phyloP scores from a whole-genome alignment of 805 yeast genomes.

The Kurtzmaniella cleridarum region DNA sequence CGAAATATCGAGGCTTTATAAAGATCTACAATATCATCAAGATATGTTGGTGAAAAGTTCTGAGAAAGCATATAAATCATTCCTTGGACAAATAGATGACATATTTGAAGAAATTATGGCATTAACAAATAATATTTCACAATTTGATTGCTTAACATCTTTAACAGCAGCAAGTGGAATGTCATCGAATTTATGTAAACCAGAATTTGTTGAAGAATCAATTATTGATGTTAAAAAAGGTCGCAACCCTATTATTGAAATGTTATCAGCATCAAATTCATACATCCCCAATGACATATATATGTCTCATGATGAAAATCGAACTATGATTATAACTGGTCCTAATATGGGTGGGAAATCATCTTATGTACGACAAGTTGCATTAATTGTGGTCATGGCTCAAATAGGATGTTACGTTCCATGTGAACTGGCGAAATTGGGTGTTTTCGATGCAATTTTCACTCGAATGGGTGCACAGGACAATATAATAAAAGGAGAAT shows the following conservation, averaged over 20 bases:
- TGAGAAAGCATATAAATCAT: conserved; percentile 40
- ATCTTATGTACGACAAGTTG: conserved; percentile 69
- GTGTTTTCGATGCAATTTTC: conserved; percentile 71
- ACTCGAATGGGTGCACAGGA: conserved; percentile 87
- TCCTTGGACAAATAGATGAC: conserved; percentile 31
- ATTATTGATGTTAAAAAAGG: conserved; percentile 49
- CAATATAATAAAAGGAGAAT: conserved; percentile 65
- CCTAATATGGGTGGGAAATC: conserved; percentile 91
- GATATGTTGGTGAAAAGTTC: conserved; percentile 46
- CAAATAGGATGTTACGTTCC: conserved; percentile 79
- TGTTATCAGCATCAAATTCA: conserved; percentile 23
- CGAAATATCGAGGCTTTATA: conserved; percentile 43
- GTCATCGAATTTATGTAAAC: conserved; percentile 42
- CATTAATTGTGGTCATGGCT: conserved; percentile 63
- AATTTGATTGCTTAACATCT: conserved; percentile 63
- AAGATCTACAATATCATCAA: conserved; percentile 52
- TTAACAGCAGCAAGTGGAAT: conserved; percentile 53
- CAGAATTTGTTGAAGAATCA: conserved; percentile 41
- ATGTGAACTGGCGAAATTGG: conserved; percentile 52
- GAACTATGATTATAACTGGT: conserved; percentile 68
- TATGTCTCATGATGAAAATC: conserved; percentile 41
- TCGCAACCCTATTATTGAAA: conserved; percentile 64
- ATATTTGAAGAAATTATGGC: conserved; percentile 29
- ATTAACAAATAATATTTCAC: conserved; percentile 45
- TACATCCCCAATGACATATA: conserved; percentile 66